Evolutionary conservation across 768 basidiomycete genomes (phyloP), one percentile per base, ranked within the genome.

Genomic region (Dentipellis fragilis): DNA sequence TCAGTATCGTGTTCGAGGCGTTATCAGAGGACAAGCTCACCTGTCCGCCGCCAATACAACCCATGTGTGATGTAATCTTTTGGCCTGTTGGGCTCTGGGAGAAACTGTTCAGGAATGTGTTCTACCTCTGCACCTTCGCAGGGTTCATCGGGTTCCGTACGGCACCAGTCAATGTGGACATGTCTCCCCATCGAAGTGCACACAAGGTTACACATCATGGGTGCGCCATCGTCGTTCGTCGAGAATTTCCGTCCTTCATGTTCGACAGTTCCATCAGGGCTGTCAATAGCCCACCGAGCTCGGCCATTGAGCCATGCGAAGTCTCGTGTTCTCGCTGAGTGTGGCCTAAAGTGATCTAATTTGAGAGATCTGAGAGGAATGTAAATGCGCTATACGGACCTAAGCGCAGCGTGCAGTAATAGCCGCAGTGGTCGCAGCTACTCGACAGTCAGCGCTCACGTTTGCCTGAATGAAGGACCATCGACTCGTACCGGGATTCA

Each of bases 301-400:
- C 72, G 0, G 80, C 77, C 81, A 84, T 84, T 1, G 80, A 82
- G 5, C 83, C 84, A 55, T 85, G 83, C 14, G 72, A 72, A 0
- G 83, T 85, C 46, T 83, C 81, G 39, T 85, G 83, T 47, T 81
- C 79, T 58, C 75, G 72, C 55, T 84, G 81, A 0, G 78, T 55
- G 55, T 85, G 83, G 0, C 78, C 83, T 84, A 49, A 19, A 42
- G 10, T 48, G 36, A 58, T 23, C n/a, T 16, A 36, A 2, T 39
- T 54, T 16, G 2, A 36, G 21, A n/a, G 1, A 6, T 21, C 4
- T 1, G 34, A 23, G 14, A 11, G 21, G 2, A 36, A 17, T 16
- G 3, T 14, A 45, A 10, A 17, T n/a, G n/a, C 23, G 12, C 51
- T 0, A 4, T 10, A 12, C 69, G 38, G 56, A 83, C 82, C 79